These are phyloP conservation scores for Penicillium frequentans DNA, from an alignment of 2,329 filamentous ascomycete species.

Conservation along the genomic window DNA sequence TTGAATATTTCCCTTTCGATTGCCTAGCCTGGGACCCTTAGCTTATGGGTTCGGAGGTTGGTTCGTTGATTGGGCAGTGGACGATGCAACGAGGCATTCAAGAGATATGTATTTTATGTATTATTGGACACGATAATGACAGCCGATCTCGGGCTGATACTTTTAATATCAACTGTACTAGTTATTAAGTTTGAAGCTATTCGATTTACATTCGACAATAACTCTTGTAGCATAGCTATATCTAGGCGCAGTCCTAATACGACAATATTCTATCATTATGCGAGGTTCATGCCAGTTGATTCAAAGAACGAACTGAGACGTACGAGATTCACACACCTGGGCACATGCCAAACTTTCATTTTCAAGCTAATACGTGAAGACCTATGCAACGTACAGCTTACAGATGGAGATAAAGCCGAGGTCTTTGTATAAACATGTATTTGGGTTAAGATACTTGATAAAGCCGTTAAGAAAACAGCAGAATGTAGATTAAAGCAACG, in stretches of 20 bases:
- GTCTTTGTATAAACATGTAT: no score
- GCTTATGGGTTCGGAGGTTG: background rate
- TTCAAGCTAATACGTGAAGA: no score
- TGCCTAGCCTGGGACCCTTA: background rate
- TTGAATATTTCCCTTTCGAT: constrained; percentile 5
- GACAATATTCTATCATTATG: no score
- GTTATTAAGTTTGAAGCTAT: background rate
- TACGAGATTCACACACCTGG: no score
- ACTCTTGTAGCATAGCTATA: no score
- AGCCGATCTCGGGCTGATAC: constrained; percentile 5
- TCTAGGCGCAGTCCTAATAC: no score
- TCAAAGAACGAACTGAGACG: no score
- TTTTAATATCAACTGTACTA: constrained; percentile 1
- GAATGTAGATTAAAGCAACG: background rate
- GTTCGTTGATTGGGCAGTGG: constrained; percentile 1
- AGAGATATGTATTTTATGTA: constrained; percentile 29
- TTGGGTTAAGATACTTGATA: background rate
- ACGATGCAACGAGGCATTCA: constrained; percentile 18
- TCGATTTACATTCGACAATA: no score
- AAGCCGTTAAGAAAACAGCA: background rate
- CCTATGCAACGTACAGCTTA: no score
- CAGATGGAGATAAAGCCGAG: no score
- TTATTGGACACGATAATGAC: constrained; percentile 20
- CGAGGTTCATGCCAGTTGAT: no score
- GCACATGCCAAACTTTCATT: no score